Evolutionary conservation across 164 flowering plant species (phyloP), one percentile per base, ranked within the genome.

Genomic region (Warburgia ugandensis): DNA sequence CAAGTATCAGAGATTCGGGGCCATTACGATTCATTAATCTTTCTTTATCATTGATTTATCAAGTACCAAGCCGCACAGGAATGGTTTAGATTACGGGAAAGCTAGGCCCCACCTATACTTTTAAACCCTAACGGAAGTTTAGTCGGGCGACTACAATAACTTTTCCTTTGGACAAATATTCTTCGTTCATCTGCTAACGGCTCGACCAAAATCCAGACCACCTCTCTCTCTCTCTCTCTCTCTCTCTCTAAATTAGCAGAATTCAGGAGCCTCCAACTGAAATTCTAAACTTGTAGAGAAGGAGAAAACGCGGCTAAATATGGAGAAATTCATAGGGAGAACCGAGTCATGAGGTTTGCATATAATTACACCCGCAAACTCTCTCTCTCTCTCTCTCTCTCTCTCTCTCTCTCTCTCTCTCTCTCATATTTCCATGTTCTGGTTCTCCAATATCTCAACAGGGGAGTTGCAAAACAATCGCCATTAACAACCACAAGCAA

Each of bases 271-370:
- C 41, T 37, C 1, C 17, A 16, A 37, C n/a, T 3, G 9, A 37
- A 37, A 14, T 20, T 13, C 5, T 4, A 37, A 6, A 37, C 17
- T 16, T 11, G 27, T 19, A 22, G 12, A 29, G 17, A 35, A 33
- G 25, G 13, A 25, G 9, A 19, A 35, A n/a, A n/a, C 42, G 54
- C 30, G 10, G 33, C 55, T 51, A 38, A 27, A 16, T 37, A 16
- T 38, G 31, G 45, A 42, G 45, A 8, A 16, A 5, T 3, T 42
- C 21, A 22, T 42, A 20, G 25, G 11, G 22, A 20, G 6, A 3
- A 52, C 25, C 16, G 13, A 12, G 36, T 39, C 56, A 28, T 41
- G 56, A 52, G 56, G 56, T 40, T 13, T 52, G 27, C 2, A 20
- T 13, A 11, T 13, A 27, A 12, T 10, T 25, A 29, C 20, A 14